A percentile compares a stretch with the other conserved stretches of the same genome.
phyloP scores from a whole-genome alignment of 1,139 yeast genomes.

The Zygoascus hellenicus region DNA sequence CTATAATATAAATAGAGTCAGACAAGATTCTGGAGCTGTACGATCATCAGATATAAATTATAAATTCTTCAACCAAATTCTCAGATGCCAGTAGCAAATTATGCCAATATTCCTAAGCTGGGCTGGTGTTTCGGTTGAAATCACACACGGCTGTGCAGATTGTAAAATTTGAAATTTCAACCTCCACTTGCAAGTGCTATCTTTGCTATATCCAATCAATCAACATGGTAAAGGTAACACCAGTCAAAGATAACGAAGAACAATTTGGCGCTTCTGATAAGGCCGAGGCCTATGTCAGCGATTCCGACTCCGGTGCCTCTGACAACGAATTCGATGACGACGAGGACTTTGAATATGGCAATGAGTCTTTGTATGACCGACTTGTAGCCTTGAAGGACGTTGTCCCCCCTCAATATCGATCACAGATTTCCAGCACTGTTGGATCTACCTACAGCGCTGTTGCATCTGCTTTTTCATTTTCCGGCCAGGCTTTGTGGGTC shows the following conservation, averaged over 20 bases:
- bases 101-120: no score
- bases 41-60: no score
- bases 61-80: no score
- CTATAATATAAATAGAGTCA: no score
- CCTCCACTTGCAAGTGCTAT: no score
- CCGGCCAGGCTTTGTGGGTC: constrained; percentile 81
- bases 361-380: constrained; percentile 84
- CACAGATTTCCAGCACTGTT: constrained; percentile 32
- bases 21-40: no score
- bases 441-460: constrained; percentile 28
- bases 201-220: constrained; percentile 7
- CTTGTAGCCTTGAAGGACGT: constrained; percentile 86
- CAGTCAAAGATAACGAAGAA: constrained; percentile 39
- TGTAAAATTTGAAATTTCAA: no score
- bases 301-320: constrained; percentile 32
- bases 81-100: no score
- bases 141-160: no score
- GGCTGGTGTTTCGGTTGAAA: no score
- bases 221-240: constrained; percentile 67
- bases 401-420: constrained; percentile 82
- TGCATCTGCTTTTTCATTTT: constrained; percentile 44
- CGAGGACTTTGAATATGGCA: constrained; percentile 70
- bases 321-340: constrained; percentile 56
- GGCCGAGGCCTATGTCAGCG: constrained; percentile 31
- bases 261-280: constrained; percentile 30